Evolutionary conservation across 805 yeast genomes (phyloP), one percentile per base, ranked within the genome.

Genomic region (Nakazawaea siamensis): DNA sequence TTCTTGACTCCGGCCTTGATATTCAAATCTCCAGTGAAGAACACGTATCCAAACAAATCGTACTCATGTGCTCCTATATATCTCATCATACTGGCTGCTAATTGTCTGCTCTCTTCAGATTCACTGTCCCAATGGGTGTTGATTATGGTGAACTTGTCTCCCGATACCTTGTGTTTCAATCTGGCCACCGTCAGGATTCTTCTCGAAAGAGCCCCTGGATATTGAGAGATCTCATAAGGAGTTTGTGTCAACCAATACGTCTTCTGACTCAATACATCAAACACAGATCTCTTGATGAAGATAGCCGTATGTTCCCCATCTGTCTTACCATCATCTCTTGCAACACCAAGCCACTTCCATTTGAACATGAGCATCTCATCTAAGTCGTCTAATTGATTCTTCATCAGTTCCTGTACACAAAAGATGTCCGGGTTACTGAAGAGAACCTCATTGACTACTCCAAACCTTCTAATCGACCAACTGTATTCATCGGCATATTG

Each of bases 11-110:
- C 43, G 1, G 68, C 64, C 34, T 61, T 56, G 24, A 76, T 64
- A 46, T 76, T 76, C 54, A 76, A 69, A 47, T 74, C 80, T 3
- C 81, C 81, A 12, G 63, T 54, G n/a, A 75, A 53, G 33, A 71
- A 54, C 2, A 65, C 60, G 2, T 66, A 62, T 15, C 55, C 57
- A 18, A 44, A 43, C 8, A 46, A 48, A 17, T 47, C 50, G 1
- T 49, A 46, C 34, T 62, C 68, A 44, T 61, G 64, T 18, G 64
- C 59, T 17, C 57, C 65, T 9, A 61, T 27, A 24, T 48, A 47
- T 19, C 52, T 55, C 29, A 68, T 62, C 39, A 70, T 41, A 28
- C 65, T 60, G 5, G 70, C 68, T 5, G 72, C 62, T 33, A 66
- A 62, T 18, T 49, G 43, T 39, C 77, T 52, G n/a, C 75, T 69